Base-by-base conservation (phyloP, 805 yeast genomes). In the Saccharomyces paradoxus region DNA sequence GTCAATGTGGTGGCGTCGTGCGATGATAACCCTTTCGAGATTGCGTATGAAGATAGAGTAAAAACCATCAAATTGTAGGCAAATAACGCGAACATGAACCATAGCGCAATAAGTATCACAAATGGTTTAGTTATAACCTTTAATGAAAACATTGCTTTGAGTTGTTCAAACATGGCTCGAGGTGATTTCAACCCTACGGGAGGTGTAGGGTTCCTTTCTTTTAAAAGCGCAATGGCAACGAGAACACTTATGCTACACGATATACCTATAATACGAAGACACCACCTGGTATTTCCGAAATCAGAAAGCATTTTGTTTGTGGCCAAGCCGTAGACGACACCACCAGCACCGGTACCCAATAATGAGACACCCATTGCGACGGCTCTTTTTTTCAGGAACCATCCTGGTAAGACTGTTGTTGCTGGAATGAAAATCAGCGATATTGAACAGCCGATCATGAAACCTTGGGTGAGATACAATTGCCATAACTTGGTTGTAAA, bases 361-460 rank as follows among this genome's bases (percentile, higher is more conserved):
- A 77, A 69, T 2, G 79, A 73, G 27, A 79, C 63, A 4, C 84
- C 83, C 62, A 75, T 71, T 2, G 83, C 81, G 12, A 77, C 66
- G 2, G 83, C 83, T 59, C 91, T 74, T 55, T 72, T 82, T 58
- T 80, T 83, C 48, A 80, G 68, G 65, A 87, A 87, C 86, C 87
- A 86, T 53, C 82, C 87, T 0, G 90, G 89, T 27, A 86, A 62
- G 13, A 85, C 68, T 1, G 82, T 75, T 22, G 82, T 70, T 4
- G 81, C 82, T 1, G 92, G 86, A 2, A 82, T 74, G 52, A 81
- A 78, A 37, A 82, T 72, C 14, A 81, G 64, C 0, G 88, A 81
- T 37, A 74, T 73, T 0, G 74, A 65, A 31, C 79, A 63, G 31
- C 89, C 86, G 52, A 77, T 78, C 47, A 86, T 56, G 2, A 84